Conservation (phyloP, 2,329 filamentous ascomycete genomes). For the Monosporascus sp. region DNA sequence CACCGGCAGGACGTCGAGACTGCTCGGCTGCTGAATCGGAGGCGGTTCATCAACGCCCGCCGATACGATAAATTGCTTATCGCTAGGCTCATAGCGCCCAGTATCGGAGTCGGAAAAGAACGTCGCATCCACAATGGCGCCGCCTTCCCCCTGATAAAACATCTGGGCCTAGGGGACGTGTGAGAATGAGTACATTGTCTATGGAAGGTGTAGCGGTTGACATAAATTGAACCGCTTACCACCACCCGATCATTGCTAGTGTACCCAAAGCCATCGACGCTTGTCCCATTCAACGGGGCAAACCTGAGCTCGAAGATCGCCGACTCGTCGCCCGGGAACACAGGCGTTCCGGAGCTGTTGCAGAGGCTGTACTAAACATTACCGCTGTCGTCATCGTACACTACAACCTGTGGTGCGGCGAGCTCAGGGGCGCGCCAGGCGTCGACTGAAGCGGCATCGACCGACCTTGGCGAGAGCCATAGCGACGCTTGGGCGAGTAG, state of each 20-base stretch:
- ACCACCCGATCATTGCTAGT: too few relatives aligned
- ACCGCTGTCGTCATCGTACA: constrained; percentile 5
- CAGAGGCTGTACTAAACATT: constrained; percentile 7
- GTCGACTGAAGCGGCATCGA: neutral
- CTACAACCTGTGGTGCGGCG: constrained; percentile 3
- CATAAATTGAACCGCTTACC: too few relatives aligned
- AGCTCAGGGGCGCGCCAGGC: neutral
- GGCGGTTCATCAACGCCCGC: neutral
- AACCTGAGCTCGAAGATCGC: constrained; percentile 2
- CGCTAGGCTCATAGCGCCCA: neutral
- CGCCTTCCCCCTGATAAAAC: neutral
- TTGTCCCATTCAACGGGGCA: neutral
- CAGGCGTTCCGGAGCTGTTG: constrained; percentile 5
- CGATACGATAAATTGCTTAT: neutral
- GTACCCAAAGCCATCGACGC: neutral
- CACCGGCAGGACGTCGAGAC: neutral
- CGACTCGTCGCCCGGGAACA: constrained; percentile 5
- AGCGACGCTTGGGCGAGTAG: neutral
- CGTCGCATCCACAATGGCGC: neutral
- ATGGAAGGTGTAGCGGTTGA: too few relatives aligned
- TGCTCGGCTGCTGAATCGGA: neutral
- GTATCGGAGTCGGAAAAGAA: neutral
- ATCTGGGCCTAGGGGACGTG: neutral
- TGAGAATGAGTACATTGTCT: neutral
- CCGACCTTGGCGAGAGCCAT: neutral